Percentiles rank a stretch among this genome's conserved stretches.
Conservation (phyloP, 805 yeast genomes). For the Candida odintsovae region DNA sequence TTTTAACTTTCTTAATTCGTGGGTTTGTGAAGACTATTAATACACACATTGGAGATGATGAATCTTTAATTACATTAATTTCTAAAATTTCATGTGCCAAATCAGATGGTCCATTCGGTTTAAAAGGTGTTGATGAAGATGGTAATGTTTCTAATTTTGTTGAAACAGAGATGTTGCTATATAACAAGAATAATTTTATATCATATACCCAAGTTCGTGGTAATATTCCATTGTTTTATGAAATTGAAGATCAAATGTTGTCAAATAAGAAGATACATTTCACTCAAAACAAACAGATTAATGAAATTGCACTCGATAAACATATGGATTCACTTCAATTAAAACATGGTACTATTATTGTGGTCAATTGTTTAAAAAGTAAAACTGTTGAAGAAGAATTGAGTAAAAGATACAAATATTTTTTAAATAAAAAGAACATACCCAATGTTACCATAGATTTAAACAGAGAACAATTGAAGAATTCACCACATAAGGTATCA, state of each 20-base stretch:
- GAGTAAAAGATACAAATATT: constrained; percentile 52
- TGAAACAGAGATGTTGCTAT: constrained; percentile 79
- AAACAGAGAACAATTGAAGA: constrained; percentile 30
- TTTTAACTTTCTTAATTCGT: constrained; percentile 77
- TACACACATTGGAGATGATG: constrained; percentile 22
- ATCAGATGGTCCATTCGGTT: constrained; percentile 81
- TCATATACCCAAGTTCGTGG: constrained; percentile 86
- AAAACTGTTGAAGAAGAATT: constrained; percentile 70
- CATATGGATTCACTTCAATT: constrained; percentile 70
- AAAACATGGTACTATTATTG: constrained; percentile 80
- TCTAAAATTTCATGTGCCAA: constrained; percentile 88
- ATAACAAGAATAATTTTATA: constrained; percentile 43
- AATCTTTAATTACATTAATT: constrained; percentile 58
- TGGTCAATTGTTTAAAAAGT: constrained; percentile 64
- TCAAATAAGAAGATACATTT: constrained; percentile 75
- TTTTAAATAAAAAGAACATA: constrained; percentile 35
- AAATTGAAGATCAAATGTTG: constrained; percentile 67
- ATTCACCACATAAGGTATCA: constrained; percentile 34
- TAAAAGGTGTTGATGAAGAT: constrained; percentile 85
- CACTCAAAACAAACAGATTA: constrained; percentile 74
- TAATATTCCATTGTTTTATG: constrained; percentile 93
- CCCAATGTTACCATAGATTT: constrained; percentile 33
- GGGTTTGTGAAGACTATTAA: constrained; percentile 80
- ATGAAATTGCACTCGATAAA: constrained; percentile 79
- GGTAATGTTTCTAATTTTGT: constrained; percentile 90